Evolutionary conservation across 2,329 filamentous ascomycete genomes (phyloP).

Genomic region (Monilinia polystroma): DNA sequence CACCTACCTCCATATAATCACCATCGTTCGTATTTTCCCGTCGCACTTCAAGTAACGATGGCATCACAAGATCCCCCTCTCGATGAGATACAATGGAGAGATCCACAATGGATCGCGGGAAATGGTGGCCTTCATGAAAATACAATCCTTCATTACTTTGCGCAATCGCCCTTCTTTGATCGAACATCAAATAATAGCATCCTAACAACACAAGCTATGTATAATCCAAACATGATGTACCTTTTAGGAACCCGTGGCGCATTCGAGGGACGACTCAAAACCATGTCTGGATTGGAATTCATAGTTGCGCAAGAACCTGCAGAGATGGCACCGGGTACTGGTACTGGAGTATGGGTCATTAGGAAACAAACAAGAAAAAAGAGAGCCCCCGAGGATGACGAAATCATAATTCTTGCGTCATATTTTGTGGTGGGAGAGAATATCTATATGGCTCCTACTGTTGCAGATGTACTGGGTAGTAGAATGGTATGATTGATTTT

Average conservation of each 20-base stretch:
- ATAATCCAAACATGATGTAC: conserved; percentile 57
- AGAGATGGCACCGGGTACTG: conserved; percentile 59
- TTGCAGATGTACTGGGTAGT: conserved; percentile 59
- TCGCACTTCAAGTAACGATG: conserved; percentile 40
- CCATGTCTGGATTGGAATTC: conserved; percentile 67
- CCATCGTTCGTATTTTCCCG: background rate
- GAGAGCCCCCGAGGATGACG: conserved; percentile 57
- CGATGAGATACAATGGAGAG: conserved; percentile 67
- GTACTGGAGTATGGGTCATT: conserved; percentile 68
- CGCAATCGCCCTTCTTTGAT: conserved; percentile 67
- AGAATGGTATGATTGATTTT: conserved; percentile 51
- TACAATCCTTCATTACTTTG: conserved; percentile 63
- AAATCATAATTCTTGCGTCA: conserved; percentile 57
- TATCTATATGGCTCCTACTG: conserved; percentile 63
- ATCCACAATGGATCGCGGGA: conserved; percentile 49
- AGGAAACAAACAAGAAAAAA: conserved; percentile 65
- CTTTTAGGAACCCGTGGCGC: conserved; percentile 60
- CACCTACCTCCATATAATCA: background rate
- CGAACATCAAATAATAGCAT: conserved; percentile 66
- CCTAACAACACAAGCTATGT: conserved; percentile 60
- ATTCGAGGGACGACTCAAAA: conserved; percentile 61
- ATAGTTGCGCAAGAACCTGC: conserved; percentile 64
- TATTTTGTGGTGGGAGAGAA: conserved; percentile 67
- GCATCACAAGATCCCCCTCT: conserved; percentile 53
- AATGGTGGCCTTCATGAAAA: conserved; percentile 64